Conservation (phyloP, 148 eudicot species). For the Diospyros lotus region DNA sequence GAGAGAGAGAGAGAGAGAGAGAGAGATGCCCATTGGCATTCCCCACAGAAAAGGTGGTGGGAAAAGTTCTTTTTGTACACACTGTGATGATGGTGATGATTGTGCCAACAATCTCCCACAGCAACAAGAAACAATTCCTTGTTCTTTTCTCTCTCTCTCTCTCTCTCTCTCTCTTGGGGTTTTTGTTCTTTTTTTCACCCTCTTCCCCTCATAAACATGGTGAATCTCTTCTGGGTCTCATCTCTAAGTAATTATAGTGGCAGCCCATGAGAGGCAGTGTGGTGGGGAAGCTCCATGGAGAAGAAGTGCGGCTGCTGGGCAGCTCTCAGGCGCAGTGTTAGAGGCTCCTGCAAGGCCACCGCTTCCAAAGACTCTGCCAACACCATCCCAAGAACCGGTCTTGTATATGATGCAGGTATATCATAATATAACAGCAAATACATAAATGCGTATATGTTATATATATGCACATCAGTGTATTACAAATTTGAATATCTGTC, state of each 20-base stretch:
- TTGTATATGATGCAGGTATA: constrained; percentile 93
- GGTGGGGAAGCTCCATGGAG: constrained; percentile 31
- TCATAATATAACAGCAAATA: too few relatives aligned
- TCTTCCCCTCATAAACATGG: constrained; percentile 13
- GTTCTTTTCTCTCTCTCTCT: constrained; percentile 12
- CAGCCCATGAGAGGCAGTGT: constrained; percentile 18
- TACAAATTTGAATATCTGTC: not conserved
- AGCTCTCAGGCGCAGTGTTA: constrained; percentile 50
- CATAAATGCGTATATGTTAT: not conserved
- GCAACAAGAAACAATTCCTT: constrained; percentile 28
- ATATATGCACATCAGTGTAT: not conserved
- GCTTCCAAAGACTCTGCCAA: constrained; percentile 47
- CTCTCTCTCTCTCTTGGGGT: constrained; percentile 6
- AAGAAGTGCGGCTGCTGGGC: constrained; percentile 88
- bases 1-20: constrained; percentile 4
- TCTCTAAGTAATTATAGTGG: constrained; percentile 15
- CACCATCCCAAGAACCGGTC: constrained; percentile 64
- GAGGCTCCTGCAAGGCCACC: constrained; percentile 45
- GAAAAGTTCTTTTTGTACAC: constrained; percentile 52
- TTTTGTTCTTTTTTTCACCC: not conserved
- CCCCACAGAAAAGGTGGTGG: constrained; percentile 29
- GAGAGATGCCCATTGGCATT: constrained; percentile 13
- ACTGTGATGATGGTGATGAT: constrained; percentile 48
- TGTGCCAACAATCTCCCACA: constrained; percentile 48
- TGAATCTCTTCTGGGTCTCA: constrained; percentile 17